A percentile compares a stretch with the other conserved stretches of the same genome.
These are phyloP conservation scores for Panaeolus papilionaceus DNA, from an alignment of 768 basidiomycete species.

Conservation along the genomic window DNA sequence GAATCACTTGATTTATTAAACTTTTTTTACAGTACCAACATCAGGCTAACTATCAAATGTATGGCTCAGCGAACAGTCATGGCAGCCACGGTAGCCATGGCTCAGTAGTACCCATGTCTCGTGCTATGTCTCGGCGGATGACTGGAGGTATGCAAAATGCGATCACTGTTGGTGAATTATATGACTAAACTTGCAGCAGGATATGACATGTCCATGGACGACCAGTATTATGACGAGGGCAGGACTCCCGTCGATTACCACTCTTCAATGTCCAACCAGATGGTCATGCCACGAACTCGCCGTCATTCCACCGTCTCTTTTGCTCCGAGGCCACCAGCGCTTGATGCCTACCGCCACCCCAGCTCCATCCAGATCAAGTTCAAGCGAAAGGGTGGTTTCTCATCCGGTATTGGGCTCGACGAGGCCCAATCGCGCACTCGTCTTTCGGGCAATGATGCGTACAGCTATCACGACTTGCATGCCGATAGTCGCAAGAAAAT, in stretches of 20 bases:
- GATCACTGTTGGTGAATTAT: conserved; percentile 13
- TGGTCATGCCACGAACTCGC: conserved; percentile 46
- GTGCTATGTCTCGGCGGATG: conserved; percentile 37
- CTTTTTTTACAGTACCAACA: conserved; percentile 39
- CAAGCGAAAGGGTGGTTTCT: conserved; percentile 73
- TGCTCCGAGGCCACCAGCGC: conserved; percentile 39
- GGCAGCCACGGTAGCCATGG: conserved; percentile 19
- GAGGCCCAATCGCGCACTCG: conserved; percentile 72
- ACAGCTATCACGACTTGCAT: conserved; percentile 67
- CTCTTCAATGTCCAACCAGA: conserved; percentile 40
- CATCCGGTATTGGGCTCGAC: conserved; percentile 67
- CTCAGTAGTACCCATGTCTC: conserved; percentile 42
- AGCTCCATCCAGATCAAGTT: conserved; percentile 68
- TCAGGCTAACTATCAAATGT: conserved; percentile 53
- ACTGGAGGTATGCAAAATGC: conserved; percentile 43
- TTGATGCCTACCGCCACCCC: conserved; percentile 54
- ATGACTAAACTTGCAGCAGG: conserved; percentile 37
- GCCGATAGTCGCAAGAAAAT: conserved; percentile 67
- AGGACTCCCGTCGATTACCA: conserved; percentile 32
- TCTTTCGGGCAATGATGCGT: conserved; percentile 67
- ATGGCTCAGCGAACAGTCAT: conserved; percentile 42
- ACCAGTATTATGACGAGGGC: conserved; percentile 61
- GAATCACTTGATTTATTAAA: conserved; percentile 18
- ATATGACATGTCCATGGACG: conserved; percentile 58
- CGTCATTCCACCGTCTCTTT: conserved; percentile 61